phyloP scores from a whole-genome alignment of 2,329 filamentous ascomycete species.

The Botryotinia narcissicola region DNA sequence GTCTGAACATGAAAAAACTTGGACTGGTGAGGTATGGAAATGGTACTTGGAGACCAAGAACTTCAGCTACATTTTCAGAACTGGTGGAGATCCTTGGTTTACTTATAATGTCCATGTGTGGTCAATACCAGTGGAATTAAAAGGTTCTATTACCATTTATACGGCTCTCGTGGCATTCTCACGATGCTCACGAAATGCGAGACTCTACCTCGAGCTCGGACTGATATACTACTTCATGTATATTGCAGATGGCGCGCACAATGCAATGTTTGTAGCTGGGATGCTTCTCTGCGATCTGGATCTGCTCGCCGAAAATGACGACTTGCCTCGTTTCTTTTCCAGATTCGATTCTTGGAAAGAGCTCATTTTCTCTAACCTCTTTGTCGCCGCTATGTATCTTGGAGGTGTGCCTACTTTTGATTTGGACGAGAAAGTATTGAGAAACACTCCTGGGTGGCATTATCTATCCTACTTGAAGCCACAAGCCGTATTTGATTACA shows the following conservation, averaged over 20 bases:
- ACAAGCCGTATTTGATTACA: conserved; percentile 62
- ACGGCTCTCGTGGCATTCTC: conserved; percentile 53
- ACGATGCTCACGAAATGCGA: conserved; percentile 51
- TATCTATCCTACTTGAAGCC: conserved; percentile 54
- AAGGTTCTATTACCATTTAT: conserved; percentile 63
- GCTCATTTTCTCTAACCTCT: conserved; percentile 51
- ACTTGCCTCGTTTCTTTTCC: conserved; percentile 51
- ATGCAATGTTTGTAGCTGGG: conserved; percentile 58
- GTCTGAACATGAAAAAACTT: conserved; percentile 26
- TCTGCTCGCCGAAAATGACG: conserved; percentile 48
- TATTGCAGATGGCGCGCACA: conserved; percentile 62
- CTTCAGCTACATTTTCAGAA: conserved; percentile 64
- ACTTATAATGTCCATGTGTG: conserved; percentile 58
- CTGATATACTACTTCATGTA: conserved; percentile 66
- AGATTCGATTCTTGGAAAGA: conserved; percentile 49
- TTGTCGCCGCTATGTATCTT: conserved; percentile 54
- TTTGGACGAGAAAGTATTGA: conserved; percentile 48
- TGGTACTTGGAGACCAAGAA: conserved; percentile 58
- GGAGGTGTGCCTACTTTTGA: conserved; percentile 59
- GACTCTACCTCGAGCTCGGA: conserved; percentile 52
- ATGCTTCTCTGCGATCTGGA: conserved; percentile 64
- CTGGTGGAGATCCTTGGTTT: conserved; percentile 56
- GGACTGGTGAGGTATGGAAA: conserved; percentile 31
- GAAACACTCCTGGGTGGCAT: conserved; percentile 50
- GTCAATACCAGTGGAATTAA: conserved; percentile 59